Percentiles rank a stretch among this genome's conserved stretches.
phyloP scores from a whole-genome alignment of 2,329 filamentous ascomycete genomes.

The Phyllosticta ampelicida region DNA sequence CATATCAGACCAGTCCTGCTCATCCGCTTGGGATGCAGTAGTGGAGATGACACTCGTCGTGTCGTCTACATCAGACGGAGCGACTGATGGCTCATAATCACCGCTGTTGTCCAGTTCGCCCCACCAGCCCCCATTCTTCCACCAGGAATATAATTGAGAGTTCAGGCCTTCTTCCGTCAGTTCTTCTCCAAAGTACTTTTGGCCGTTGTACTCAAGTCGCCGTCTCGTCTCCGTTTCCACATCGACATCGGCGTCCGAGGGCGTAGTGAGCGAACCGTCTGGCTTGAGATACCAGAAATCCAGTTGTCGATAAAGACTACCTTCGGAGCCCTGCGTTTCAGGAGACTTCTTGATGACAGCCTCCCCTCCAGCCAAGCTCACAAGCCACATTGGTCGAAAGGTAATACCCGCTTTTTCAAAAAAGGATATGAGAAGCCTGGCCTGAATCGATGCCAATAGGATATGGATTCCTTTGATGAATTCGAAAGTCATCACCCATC shows the following conservation, averaged over 20 bases:
- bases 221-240: constrained; percentile 70
- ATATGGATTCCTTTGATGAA: constrained; percentile 66
- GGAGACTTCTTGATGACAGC: neutral
- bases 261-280: constrained; percentile 44
- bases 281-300: constrained; percentile 34
- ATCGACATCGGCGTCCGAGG: constrained; percentile 57
- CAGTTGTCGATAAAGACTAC: constrained; percentile 39
- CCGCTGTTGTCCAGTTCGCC: constrained; percentile 71
- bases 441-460: constrained; percentile 49
- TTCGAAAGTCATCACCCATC: constrained; percentile 66
- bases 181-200: constrained; percentile 18
- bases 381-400: constrained; percentile 54
- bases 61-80: constrained; percentile 50
- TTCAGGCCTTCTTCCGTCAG: constrained; percentile 58
- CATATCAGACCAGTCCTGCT: constrained; percentile 29
- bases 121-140: constrained; percentile 75
- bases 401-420: constrained; percentile 51
- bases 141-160: constrained; percentile 69
- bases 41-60: constrained; percentile 71
- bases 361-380: constrained; percentile 36
- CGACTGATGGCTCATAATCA: constrained; percentile 53
- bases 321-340: constrained; percentile 13
- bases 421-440: constrained; percentile 43
- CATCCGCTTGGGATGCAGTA: constrained; percentile 31
- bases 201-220: constrained; percentile 37